Conservation (phyloP, 768 basidiomycete species). For the Basidioascus undulatus region DNA sequence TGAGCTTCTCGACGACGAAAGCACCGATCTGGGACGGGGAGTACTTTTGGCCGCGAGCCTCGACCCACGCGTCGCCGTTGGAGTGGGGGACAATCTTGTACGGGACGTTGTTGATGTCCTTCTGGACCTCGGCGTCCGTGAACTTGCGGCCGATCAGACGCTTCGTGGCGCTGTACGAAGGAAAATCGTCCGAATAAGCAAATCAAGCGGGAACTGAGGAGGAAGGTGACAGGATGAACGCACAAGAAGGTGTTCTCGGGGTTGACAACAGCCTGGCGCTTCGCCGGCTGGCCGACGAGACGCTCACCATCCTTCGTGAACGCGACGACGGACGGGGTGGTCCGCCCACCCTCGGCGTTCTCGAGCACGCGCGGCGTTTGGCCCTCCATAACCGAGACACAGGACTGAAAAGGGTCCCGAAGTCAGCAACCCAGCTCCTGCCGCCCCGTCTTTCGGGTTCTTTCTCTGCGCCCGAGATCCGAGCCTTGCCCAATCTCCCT, state of each 20-base stretch:
- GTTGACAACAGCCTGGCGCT: constrained; percentile 94
- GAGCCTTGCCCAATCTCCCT: too few relatives aligned
- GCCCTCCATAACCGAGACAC: constrained; percentile 86
- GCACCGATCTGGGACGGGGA: constrained; percentile 25
- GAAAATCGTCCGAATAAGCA: not conserved
- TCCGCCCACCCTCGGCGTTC: constrained; percentile 90
- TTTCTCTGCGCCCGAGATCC: too few relatives aligned
- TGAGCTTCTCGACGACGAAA: constrained; percentile 54
- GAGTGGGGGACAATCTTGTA: constrained; percentile 34
- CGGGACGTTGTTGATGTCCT: constrained; percentile 40
- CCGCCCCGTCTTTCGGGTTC: too few relatives aligned
- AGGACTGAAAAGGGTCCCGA: too few relatives aligned
- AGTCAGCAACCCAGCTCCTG: too few relatives aligned
- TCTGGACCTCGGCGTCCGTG: constrained; percentile 76
- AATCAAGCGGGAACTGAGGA: not conserved
- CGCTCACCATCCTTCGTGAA: constrained; percentile 98
- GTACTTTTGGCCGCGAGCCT: constrained; percentile 63
- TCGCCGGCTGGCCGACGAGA: constrained; percentile 81
- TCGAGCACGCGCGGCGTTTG: constrained; percentile 85
- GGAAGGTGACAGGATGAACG: constrained; percentile 23
- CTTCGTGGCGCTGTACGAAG: constrained; percentile 27
- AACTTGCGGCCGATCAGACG: constrained; percentile 84
- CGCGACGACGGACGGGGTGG: constrained; percentile 93
- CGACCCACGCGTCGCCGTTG: constrained; percentile 36
- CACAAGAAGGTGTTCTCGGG: constrained; percentile 76